phyloP scores from a whole-genome alignment of 768 basidiomycete species.

The Tricholoma furcatifolium region DNA sequence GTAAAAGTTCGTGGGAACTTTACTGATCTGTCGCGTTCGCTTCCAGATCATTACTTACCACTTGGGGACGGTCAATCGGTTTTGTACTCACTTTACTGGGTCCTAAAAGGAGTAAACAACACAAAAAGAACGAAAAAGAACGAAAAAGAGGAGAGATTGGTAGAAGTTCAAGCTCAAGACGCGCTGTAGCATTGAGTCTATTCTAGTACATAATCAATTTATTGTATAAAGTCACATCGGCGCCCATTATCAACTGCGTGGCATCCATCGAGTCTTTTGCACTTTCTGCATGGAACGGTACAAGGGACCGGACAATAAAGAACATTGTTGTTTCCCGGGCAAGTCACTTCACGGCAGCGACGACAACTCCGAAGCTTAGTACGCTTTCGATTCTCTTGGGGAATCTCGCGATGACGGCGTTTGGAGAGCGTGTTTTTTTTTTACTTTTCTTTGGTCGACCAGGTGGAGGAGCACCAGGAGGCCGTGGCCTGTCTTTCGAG shows the following conservation, averaged over 20 bases:
- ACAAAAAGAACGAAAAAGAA: background rate
- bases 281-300: background rate
- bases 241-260: background rate
- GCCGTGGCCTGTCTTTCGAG: too few relatives aligned
- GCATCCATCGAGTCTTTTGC: background rate
- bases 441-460: too few relatives aligned
- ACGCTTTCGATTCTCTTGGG: background rate
- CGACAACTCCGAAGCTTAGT: background rate
- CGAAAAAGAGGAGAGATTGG: background rate
- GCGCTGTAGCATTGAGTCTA: too few relatives aligned
- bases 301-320: background rate
- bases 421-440: too few relatives aligned
- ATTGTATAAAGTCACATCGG: too few relatives aligned
- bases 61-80: too few relatives aligned
- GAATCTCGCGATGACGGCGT: background rate
- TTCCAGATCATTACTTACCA: too few relatives aligned
- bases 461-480: too few relatives aligned
- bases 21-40: too few relatives aligned
- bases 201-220: too few relatives aligned
- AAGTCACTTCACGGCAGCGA: background rate
- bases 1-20: too few relatives aligned
- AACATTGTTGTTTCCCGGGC: background rate
- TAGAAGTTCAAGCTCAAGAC: too few relatives aligned
- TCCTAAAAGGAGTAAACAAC: background rate
- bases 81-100: background rate